Evolutionary conservation across 2,329 filamentous ascomycete genomes (phyloP).

Genomic region (Juglanconis oblonga): DNA sequence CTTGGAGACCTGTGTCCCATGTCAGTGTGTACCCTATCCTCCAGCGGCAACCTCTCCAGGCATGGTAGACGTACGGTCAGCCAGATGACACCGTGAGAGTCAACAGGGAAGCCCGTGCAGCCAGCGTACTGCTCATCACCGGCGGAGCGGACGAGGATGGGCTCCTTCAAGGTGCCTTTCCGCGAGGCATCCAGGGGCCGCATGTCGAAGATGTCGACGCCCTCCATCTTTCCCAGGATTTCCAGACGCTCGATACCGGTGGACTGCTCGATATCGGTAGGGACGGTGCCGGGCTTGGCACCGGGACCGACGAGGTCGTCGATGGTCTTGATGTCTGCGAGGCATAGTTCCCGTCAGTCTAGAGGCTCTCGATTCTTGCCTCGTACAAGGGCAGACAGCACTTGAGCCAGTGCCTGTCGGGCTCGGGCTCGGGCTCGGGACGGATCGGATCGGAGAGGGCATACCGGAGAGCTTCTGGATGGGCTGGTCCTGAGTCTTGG

Average conservation of each 20-base stretch:
- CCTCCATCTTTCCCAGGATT: conserved; percentile 99
- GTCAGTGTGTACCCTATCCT: not conserved
- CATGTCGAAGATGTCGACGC: conserved; percentile 98
- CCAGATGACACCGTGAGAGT: conserved; percentile 90
- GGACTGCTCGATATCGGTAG: conserved; percentile 91
- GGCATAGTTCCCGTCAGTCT: conserved; percentile 14
- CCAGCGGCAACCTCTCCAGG: not conserved
- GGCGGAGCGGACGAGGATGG: conserved; percentile 85
- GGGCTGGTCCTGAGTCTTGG: conserved; percentile 15
- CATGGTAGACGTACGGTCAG: conserved; percentile 64
- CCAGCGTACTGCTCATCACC: conserved; percentile 96
- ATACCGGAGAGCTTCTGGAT: conserved; percentile 12
- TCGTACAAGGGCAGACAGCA: not conserved
- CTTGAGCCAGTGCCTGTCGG: too few species aligned
- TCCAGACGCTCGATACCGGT: conserved; percentile 98
- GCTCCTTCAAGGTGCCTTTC: conserved; percentile 82
- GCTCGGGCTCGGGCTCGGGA: not conserved
- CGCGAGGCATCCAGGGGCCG: conserved; percentile 88
- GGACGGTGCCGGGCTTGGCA: conserved; percentile 76
- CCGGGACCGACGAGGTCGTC: conserved; percentile 85
- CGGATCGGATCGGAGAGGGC: not conserved
- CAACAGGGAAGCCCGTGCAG: conserved; percentile 90
- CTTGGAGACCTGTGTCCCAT: conserved; percentile 64
- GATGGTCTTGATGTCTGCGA: conserved; percentile 73
- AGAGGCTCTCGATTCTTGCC: not conserved